A percentile compares a stretch with the other conserved stretches of the same genome.
Evolutionary conservation across 345 rosid species (phyloP).

Genomic region (Lepidium didymum): DNA sequence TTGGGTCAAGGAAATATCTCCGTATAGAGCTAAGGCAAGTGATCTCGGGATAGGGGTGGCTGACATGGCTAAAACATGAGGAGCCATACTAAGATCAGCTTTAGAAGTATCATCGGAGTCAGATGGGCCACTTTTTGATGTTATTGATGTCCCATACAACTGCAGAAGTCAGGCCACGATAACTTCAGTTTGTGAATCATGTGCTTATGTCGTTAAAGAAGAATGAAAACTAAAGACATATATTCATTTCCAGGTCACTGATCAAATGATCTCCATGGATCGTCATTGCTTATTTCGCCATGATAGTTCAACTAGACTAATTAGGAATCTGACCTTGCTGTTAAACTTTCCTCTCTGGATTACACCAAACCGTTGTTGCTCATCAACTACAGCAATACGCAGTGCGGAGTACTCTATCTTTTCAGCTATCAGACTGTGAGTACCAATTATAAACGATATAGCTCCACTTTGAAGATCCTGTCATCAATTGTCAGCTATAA

Average conservation of each 20-base stretch:
- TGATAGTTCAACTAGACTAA: neutral
- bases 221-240: neutral
- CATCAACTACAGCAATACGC: slow-evolving; percentile 96
- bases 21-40: slow-evolving; percentile 88
- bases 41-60: slow-evolving; percentile 97
- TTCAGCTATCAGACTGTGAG: slow-evolving; percentile 90
- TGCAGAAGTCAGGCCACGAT: slow-evolving; percentile 34
- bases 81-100: slow-evolving; percentile 69
- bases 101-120: slow-evolving; percentile 36
- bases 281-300: neutral
- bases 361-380: slow-evolving; percentile 98
- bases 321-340: slow-evolving; percentile 56
- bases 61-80: slow-evolving; percentile 92
- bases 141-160: slow-evolving; percentile 48
- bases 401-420: slow-evolving; percentile 69
- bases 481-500: slow-evolving; percentile 17
- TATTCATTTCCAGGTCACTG: neutral
- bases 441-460: slow-evolving; percentile 83
- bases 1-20: slow-evolving; percentile 85
- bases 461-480: slow-evolving; percentile 86
- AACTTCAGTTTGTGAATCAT: neutral
- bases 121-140: slow-evolving; percentile 35
- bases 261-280: neutral
- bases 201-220: neutral
- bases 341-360: slow-evolving; percentile 95